Evolutionary conservation across 1,139 yeast species (phyloP), one percentile per base, ranked within the genome.

Genomic region (Kodamaea ohmeri): DNA sequence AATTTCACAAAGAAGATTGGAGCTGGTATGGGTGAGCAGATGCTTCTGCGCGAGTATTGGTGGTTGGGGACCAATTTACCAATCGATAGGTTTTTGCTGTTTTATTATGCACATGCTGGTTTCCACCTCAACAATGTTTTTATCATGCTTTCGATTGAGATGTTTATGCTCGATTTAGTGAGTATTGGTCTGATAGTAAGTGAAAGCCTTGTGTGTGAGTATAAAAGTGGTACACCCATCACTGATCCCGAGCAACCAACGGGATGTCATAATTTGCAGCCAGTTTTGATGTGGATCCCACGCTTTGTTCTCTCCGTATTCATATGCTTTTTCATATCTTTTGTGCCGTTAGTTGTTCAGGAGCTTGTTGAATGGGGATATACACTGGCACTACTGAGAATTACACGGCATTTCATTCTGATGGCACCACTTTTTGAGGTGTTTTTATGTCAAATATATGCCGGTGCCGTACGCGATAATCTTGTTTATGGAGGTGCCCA

Each of bases 21-120:
- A 0, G 90, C 95, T 30, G 96, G 96, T 1, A 88, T 88, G 96
- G 96, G 96, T 0, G 96, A 88, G 53, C 96, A 88, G 51, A 72
- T 86, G 55, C 61, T 88, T 12, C 86, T 95, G 4, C 65, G 96
- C 46, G 96, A 88, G 52, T 86, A 88, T 53, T 87, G 77, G 54
- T 84, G 84, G 53, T 63, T 88, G 45, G 95, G 96, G 0, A 83
- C 92, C 0, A 80, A 76, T 42, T 63, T 88, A 32, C 90, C 95
- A 0, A 65, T 86, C 37, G 96, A 88, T 53, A 60, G 95, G 38
- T 86, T 88, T 55, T 60, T 88, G 27, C 82, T 96, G 0, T 88
- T 88, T 53, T 88, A 84, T 56, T 88, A 87, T 61, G 96, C 96
- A 0, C 96, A 88, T 53, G 88, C 95, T 0, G 96, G 96, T 0